Evolutionary conservation across 1,284 basidiomycete genomes (phyloP), one percentile per base, ranked within the genome.

Genomic region (Sphaerobolus stellatus): DNA sequence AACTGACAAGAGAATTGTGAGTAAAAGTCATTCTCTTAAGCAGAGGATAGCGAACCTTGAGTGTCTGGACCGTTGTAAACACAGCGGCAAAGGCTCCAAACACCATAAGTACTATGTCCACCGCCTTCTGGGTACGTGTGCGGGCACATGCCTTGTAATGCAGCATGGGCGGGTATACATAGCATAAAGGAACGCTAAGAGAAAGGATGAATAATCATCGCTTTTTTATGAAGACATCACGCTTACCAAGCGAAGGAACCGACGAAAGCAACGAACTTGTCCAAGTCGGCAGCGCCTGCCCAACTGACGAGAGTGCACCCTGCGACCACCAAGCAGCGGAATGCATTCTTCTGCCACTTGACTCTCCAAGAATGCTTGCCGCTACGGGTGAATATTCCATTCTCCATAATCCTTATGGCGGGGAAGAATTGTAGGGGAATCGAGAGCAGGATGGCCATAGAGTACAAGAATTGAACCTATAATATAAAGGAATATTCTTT

Each of bases 401-500:
- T 96, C 77, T 99, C 97, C 74, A 99, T 84, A 68, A 99, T 98
- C 44, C 94, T 84, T 46, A 98, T 87, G 1, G 95, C 97, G 0
- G 96, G 96, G 89, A 99, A 98, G 54, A 99, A 86, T 68, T 97
- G 94, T 4, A 99, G 82, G 0, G 96, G 96, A 14, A 92, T 90
- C 14, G 94, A 97, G 38, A 98, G 84, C 58, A 98, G 78, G 68
- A 98, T 99, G 8, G 95, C 96, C 43, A 95, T 69, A n/a, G 90
- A 88, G 72, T 94, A 95, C 16, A 95, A 71, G 71, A 94, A 89
- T 74, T 91, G 89, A 18, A 90, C 82, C 82, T 85, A 47, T 5
- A 58, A 50, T 30, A 24, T 48, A 29, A 25, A 29, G 4, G n/a
- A n/a, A n/a, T n/a, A n/a, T n/a, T n/a, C n/a, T 33, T 9, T 43